phyloP scores from a whole-genome alignment of 306 rosid genomes.

The Pueraria montana region DNA sequence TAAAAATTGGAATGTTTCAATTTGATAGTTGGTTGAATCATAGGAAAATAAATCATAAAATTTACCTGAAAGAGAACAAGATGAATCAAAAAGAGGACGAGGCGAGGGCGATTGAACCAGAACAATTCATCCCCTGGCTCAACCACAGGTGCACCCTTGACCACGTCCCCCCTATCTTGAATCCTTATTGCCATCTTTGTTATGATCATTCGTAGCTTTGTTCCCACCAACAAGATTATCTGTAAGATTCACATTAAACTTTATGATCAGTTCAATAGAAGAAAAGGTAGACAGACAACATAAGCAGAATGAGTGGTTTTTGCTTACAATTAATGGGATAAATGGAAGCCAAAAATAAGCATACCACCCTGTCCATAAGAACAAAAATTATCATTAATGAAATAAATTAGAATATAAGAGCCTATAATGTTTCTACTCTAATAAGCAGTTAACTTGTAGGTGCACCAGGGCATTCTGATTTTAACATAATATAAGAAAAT shows the following conservation, averaged over 20 bases:
- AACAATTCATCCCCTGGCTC: conserved; percentile 74
- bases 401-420: conserved; percentile 6
- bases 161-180: conserved; percentile 72
- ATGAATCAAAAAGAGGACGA: conserved; percentile 71
- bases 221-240: conserved; percentile 76
- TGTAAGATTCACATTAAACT: conserved; percentile 43
- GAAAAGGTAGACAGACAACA: background rate
- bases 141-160: conserved; percentile 78
- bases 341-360: conserved; percentile 79
- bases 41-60: background rate
- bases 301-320: conserved; percentile 17
- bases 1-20: background rate
- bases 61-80: conserved; percentile 75
- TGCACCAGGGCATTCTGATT: background rate
- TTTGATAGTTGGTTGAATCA: background rate
- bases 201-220: conserved; percentile 76
- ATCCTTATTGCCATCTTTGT: conserved; percentile 70
- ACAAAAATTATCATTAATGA: conserved; percentile 1
- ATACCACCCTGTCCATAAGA: conserved; percentile 67
- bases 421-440: background rate
- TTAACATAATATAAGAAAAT: background rate
- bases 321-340: conserved; percentile 73
- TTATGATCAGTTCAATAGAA: background rate
- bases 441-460: background rate
- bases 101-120: conserved; percentile 75